phyloP scores from a whole-genome alignment of 495 filamentous ascomycete genomes.

The Neurospora sp. region DNA sequence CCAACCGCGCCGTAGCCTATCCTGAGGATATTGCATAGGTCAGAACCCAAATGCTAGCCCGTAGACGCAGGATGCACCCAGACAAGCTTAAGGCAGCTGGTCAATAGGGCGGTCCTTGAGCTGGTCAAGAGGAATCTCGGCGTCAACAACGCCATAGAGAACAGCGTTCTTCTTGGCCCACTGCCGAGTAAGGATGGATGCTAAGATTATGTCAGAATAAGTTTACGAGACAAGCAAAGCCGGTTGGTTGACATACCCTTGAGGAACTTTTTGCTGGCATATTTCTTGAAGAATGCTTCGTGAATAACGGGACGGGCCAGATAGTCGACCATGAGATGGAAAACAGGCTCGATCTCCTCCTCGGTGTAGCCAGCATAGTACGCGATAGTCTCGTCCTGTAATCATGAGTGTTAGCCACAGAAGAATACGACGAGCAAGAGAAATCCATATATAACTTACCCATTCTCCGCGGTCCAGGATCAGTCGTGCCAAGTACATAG shows the following conservation, averaged over 20 bases:
- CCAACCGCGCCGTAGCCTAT: constrained; percentile 22
- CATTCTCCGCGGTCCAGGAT: constrained; percentile 83
- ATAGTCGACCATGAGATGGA: constrained; percentile 91
- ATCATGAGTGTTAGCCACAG: constrained; percentile 17
- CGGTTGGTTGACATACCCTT: constrained; percentile 55
- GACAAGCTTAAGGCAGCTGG: neutral
- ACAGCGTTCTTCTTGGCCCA: constrained; percentile 76
- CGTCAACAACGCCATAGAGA: constrained; percentile 32
- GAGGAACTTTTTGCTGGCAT: constrained; percentile 95
- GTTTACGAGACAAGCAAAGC: neutral
- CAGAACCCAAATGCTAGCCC: neutral
- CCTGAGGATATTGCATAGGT: constrained; percentile 8
- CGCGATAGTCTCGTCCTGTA: constrained; percentile 71
- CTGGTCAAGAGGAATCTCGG: constrained; percentile 30
- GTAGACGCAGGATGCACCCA: neutral
- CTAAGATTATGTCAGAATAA: constrained; percentile 36
- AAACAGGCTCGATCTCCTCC: constrained; percentile 83
- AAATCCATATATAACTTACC: constrained; percentile 44
- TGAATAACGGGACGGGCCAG: constrained; percentile 78
- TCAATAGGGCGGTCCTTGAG: constrained; percentile 9
- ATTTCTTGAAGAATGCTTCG: constrained; percentile 98
- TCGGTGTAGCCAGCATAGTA: constrained; percentile 92
- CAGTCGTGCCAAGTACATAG: constrained; percentile 89
- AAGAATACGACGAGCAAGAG: neutral
- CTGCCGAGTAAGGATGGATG: constrained; percentile 79